These are phyloP conservation scores for Thalassia testudinum DNA, from an alignment of 116 monocot species.

Conservation along the genomic window DNA sequence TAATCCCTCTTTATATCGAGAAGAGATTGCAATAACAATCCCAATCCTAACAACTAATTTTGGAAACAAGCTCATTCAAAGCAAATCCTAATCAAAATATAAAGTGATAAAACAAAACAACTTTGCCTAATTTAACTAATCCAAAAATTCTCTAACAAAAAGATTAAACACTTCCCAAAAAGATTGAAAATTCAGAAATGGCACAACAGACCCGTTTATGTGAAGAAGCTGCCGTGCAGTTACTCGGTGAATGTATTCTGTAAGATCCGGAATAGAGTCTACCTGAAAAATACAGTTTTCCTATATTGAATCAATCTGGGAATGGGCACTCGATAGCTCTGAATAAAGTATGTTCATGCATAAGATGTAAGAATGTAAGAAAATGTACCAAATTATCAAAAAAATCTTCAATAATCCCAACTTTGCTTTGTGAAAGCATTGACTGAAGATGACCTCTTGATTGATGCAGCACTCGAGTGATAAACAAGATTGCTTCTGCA, in stretches of 20 bases:
- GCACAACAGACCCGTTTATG: slow-evolving; percentile 69
- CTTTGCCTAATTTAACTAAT: too few species aligned
- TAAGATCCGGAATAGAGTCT: slow-evolving; percentile 81
- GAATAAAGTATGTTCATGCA: too few species aligned
- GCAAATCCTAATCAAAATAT: too few species aligned
- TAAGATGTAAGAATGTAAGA: too few species aligned
- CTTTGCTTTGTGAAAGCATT: slow-evolving; percentile 53
- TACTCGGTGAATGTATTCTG: slow-evolving; percentile 71
- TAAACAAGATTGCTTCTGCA: slow-evolving; percentile 68
- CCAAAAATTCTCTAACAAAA: not conserved
- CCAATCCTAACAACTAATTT: too few species aligned
- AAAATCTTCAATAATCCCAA: slow-evolving; percentile 65
- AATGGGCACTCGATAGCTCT: too few species aligned
- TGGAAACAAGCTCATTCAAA: too few species aligned
- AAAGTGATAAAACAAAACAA: too few species aligned
- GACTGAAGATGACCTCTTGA: slow-evolving; percentile 78
- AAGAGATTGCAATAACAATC: too few species aligned
- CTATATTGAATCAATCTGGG: too few species aligned
- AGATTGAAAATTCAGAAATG: not conserved
- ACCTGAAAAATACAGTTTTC: slow-evolving; percentile 63
- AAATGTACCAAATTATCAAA: slow-evolving; percentile 60
- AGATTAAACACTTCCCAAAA: not conserved
- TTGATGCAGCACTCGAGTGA: slow-evolving; percentile 71
- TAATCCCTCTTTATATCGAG: too few species aligned
- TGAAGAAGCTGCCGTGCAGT: slow-evolving; percentile 85